Conservation (phyloP, 371 early-diverging fungal genomes). For the Mycotypha africana region DNA sequence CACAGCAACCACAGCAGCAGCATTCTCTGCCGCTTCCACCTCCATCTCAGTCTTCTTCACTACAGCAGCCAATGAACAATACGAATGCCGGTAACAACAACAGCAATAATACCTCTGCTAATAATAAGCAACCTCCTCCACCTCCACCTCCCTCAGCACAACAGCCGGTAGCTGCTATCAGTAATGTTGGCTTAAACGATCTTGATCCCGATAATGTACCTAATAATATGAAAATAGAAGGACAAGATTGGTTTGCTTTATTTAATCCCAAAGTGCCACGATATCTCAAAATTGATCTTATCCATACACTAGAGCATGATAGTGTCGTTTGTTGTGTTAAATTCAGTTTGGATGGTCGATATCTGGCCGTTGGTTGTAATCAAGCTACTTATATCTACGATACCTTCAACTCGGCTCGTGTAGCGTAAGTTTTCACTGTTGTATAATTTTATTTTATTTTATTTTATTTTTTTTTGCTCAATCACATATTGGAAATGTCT, state of each 20-base stretch:
- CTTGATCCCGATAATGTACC: slow-evolving; percentile 77
- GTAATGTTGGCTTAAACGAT: slow-evolving; percentile 46
- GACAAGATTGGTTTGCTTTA: slow-evolving; percentile 80
- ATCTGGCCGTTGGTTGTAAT: slow-evolving; percentile 92
- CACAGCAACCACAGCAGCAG: slow-evolving; percentile 2
- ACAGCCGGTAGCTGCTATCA: neutral
- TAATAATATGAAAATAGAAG: slow-evolving; percentile 69
- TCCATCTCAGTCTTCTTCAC: too few relatives aligned
- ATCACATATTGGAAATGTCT: too few relatives aligned
- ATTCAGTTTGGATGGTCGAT: slow-evolving; percentile 85
- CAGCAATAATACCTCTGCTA: too few relatives aligned
- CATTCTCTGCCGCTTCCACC: too few relatives aligned
- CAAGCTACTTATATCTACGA: slow-evolving; percentile 84
- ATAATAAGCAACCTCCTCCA: slow-evolving; percentile 1
- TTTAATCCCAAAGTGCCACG: slow-evolving; percentile 68
- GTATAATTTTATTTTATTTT: neutral
- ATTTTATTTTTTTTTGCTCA: too few relatives aligned
- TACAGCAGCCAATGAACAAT: too few relatives aligned
- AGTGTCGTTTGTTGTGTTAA: slow-evolving; percentile 94
- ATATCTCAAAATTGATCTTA: slow-evolving; percentile 68
- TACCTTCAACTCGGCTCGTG: slow-evolving; percentile 63
- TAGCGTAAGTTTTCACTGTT: slow-evolving; percentile 44
- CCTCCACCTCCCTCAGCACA: slow-evolving; percentile 1
- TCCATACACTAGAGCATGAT: slow-evolving; percentile 79
- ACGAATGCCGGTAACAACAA: too few relatives aligned